Percentiles rank a stretch among this genome's conserved stretches.
phyloP scores from a whole-genome alignment of 225 moss, liverwort and hornwort genomes.

The Straminergon stramineum region DNA sequence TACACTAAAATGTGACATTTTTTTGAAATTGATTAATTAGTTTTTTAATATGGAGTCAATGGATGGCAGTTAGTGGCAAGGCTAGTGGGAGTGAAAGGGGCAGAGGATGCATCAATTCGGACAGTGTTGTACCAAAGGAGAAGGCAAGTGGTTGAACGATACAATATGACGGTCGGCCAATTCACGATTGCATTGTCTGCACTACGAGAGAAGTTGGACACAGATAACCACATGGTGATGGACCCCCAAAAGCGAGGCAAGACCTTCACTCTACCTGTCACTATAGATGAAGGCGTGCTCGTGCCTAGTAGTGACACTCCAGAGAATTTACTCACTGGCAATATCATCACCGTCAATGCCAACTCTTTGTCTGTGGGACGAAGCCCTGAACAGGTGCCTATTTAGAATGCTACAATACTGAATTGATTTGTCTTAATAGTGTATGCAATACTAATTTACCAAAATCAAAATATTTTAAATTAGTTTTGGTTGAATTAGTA shows the following conservation, averaged over 20 bases:
- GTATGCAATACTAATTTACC: fast-evolving
- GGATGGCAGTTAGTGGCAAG: constrained; percentile 27
- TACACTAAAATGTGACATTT: neutral
- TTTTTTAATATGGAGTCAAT: neutral
- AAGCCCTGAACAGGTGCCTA: constrained; percentile 22
- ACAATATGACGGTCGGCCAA: constrained; percentile 28
- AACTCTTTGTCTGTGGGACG: constrained; percentile 40
- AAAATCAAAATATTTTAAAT: neutral
- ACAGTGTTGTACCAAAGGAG: constrained; percentile 29
- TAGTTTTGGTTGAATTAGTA: fast-evolving
- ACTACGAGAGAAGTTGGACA: constrained; percentile 11
- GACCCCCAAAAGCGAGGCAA: neutral
- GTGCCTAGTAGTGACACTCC: constrained; percentile 11
- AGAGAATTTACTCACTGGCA: constrained; percentile 22
- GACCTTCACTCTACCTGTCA: constrained; percentile 5
- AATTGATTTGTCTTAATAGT: neutral
- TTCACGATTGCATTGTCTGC: constrained; percentile 33
- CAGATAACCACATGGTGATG: neutral
- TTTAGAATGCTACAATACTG: fast-evolving
- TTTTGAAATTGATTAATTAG: too few species aligned
- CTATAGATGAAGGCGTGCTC: constrained; percentile 16
- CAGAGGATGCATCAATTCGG: constrained; percentile 38
- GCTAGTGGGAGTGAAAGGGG: constrained; percentile 41
- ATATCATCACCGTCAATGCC: constrained; percentile 22
- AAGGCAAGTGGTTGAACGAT: constrained; percentile 15